A percentile compares a stretch with the other conserved stretches of the same genome.
These are phyloP conservation scores for Diaporthe helianthi DNA, from an alignment of 2,329 filamentous ascomycete genomes.

Conservation along the genomic window DNA sequence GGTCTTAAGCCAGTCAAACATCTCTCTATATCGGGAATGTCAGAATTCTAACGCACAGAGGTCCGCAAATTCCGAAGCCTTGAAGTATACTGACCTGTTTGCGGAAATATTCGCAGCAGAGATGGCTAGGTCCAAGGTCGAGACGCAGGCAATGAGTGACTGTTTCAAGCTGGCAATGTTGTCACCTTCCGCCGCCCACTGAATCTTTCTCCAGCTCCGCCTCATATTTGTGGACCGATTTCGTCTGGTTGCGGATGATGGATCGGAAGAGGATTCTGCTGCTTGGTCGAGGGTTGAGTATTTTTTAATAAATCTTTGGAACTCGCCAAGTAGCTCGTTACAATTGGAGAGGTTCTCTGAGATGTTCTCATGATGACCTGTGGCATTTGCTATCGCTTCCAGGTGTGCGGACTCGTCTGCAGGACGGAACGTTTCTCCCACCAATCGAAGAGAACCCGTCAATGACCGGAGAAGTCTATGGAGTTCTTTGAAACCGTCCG, in stretches of 20 bases:
- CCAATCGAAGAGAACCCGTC: background rate
- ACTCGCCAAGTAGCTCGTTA: background rate
- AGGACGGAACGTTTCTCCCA: background rate
- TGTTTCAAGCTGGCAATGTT: background rate
- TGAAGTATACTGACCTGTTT: background rate
- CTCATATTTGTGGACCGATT: no score
- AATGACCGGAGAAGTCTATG: background rate
- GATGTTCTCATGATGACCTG: background rate
- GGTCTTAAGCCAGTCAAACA: no score
- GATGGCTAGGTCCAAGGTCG: background rate
- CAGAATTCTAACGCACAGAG: background rate
- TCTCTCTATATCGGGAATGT: no score
- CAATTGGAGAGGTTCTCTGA: background rate
- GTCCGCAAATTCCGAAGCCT: fast-evolving
- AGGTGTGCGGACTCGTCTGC: background rate
- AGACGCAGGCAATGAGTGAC: background rate
- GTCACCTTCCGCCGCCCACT: background rate
- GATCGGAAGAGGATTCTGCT: background rate
- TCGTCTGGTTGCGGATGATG: background rate
- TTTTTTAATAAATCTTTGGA: background rate
- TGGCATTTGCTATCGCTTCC: no score
- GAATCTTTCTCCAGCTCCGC: background rate
- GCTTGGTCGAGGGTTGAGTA: background rate
- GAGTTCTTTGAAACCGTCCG: background rate
- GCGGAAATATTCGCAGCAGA: background rate